Percentiles rank a stretch among this genome's conserved stretches.
Conservation (phyloP, 306 rosid species). For the Prunus armeniaca region DNA sequence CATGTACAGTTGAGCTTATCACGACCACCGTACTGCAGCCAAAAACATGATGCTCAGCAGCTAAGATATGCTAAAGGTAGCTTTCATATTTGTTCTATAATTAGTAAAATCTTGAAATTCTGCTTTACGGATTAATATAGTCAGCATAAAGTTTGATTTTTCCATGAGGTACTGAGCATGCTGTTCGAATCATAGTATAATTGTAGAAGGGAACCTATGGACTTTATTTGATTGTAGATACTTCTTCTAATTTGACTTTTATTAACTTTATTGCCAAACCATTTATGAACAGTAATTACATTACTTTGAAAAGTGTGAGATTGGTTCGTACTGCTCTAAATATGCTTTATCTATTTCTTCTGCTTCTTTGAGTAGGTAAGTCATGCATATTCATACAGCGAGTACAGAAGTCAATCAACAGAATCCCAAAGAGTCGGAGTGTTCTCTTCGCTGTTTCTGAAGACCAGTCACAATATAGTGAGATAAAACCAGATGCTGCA, state of each 20-base stretch:
- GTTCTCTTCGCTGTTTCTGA: slow-evolving; percentile 65
- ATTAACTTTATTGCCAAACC: not conserved
- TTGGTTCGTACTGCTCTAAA: slow-evolving; percentile 3
- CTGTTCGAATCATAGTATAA: not conserved
- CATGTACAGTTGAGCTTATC: slow-evolving; percentile 62
- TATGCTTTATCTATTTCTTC: slow-evolving; percentile 18
- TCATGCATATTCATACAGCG: slow-evolving; percentile 46
- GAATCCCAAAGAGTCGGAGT: slow-evolving; percentile 40
- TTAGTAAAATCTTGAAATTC: slow-evolving; percentile 22
- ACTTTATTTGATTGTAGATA: slow-evolving; percentile 6
- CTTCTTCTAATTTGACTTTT: not conserved
- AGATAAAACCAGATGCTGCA: slow-evolving; percentile 35
- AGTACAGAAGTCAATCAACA: slow-evolving; percentile 37
- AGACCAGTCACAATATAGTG: slow-evolving; percentile 50
- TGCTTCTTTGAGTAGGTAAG: slow-evolving; percentile 38
- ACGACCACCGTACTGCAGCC: slow-evolving; percentile 38
- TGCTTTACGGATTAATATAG: slow-evolving; percentile 6
- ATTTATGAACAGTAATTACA: not conserved
- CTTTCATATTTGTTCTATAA: slow-evolving; percentile 26
- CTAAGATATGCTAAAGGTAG: slow-evolving; percentile 57
- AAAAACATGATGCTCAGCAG: slow-evolving; percentile 41
- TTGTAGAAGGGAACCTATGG: not conserved
- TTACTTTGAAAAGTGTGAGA: not conserved
- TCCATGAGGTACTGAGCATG: slow-evolving; percentile 1
- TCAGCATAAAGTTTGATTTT: slow-evolving; percentile 3